phyloP scores from a whole-genome alignment of 2,329 filamentous ascomycete genomes.

The Incumbomyces lentus region DNA sequence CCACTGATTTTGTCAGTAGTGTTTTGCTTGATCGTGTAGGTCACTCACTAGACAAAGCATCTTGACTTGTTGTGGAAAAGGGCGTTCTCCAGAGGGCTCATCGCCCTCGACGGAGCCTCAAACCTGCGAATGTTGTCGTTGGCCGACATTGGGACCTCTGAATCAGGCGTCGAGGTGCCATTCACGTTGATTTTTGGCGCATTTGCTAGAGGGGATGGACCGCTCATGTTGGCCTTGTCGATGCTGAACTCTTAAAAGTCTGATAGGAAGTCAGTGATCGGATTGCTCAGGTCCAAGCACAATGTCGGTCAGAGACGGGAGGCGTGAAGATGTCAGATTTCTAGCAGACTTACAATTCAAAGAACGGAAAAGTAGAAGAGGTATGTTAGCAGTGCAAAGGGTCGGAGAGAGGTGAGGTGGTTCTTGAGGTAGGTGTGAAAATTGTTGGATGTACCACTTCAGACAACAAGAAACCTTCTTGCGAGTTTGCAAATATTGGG shows the following conservation, averaged over 20 bases:
- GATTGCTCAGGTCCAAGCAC: background rate
- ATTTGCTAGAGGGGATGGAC: constrained; percentile 24
- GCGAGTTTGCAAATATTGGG: constrained; percentile 6
- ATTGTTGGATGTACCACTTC: constrained; percentile 5
- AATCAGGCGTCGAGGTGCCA: constrained; percentile 21
- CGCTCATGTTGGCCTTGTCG: constrained; percentile 13
- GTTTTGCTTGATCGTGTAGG: constrained; percentile 50
- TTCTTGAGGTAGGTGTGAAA: constrained; percentile 10
- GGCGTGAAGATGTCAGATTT: constrained; percentile 1
- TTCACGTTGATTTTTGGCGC: constrained; percentile 43
- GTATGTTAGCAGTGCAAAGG: constrained; percentile 5
- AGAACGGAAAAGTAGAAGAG: background rate
- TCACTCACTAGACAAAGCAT: constrained; percentile 92
- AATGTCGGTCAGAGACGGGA: constrained; percentile 4
- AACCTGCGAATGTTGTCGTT: constrained; percentile 99
- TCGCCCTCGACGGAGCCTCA: constrained; percentile 77
- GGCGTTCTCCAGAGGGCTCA: constrained; percentile 80
- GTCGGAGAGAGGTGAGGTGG: constrained; percentile 7
- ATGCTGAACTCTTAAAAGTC: constrained; percentile 16
- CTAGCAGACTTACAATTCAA: constrained; percentile 5
- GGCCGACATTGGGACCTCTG: constrained; percentile 46
- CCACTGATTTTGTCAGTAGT: constrained; percentile 52
- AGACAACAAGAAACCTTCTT: background rate
- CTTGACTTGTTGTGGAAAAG: constrained; percentile 99
- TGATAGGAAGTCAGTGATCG: constrained; percentile 17